Evolutionary conservation across 2,329 filamentous ascomycete genomes (phyloP).

Genomic region (Xylaria sp.): DNA sequence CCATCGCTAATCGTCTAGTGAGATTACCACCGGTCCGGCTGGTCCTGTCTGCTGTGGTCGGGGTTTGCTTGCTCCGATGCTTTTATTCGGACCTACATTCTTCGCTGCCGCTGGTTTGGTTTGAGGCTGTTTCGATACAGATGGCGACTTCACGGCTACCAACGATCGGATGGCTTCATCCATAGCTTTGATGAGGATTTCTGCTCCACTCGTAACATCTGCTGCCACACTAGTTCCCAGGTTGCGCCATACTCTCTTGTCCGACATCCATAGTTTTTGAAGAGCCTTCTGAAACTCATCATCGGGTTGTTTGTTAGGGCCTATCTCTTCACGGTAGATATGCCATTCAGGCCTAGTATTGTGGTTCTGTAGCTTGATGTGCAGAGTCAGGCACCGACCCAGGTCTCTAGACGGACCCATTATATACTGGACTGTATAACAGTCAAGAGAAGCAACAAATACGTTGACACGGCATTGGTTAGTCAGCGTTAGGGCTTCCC

Average conservation of each 20-base stretch:
- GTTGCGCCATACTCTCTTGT: conserved; percentile 46
- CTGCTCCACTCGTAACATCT: conserved; percentile 56
- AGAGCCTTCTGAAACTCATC: conserved; percentile 48
- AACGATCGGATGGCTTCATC: conserved; percentile 59
- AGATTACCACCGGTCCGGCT: conserved; percentile 35
- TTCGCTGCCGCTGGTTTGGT: conserved; percentile 38
- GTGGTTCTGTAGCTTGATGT: conserved; percentile 62
- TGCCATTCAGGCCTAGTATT: conserved; percentile 64
- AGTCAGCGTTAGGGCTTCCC: conserved; percentile 56
- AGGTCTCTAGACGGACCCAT: conserved; percentile 50
- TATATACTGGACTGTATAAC: conserved; percentile 66
- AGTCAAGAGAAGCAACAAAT: conserved; percentile 65
- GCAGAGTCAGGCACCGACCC: conserved; percentile 59
- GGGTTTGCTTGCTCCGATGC: conserved; percentile 38
- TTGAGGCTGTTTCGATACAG: conserved; percentile 42
- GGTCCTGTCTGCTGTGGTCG: conserved; percentile 38
- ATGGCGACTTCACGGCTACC: conserved; percentile 45
- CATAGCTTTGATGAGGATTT: conserved; percentile 58
- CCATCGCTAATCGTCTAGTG: conserved; percentile 37
- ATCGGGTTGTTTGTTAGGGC: conserved; percentile 40
- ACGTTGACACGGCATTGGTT: conserved; percentile 63
- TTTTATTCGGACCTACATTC: conserved; percentile 40
- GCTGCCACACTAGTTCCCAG: conserved; percentile 56
- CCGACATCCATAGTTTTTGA: conserved; percentile 47
- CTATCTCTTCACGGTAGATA: conserved; percentile 54